Base-by-base conservation (phyloP, 768 basidiomycete genomes). In the Calocybe cyanea region DNA sequence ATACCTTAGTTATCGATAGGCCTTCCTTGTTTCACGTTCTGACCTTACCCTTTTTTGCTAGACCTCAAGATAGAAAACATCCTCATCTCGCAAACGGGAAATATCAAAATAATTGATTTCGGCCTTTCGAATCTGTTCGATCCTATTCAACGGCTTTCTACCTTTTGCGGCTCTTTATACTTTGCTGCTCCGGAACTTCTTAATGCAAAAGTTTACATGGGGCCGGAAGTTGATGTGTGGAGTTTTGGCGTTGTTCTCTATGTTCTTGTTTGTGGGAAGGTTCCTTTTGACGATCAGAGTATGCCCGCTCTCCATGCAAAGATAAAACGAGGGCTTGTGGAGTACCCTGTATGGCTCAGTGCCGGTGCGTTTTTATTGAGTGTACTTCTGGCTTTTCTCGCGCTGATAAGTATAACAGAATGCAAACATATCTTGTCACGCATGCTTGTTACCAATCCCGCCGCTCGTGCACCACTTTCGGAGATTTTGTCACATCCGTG, bases 51-150 rank as follows among this genome's bases (percentile, higher is more conserved):
- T 9, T 28, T 28, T 6, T 28, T 14, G 17, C 15, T 24, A 81
- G 86, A 99, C 71, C 85, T 99, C 54, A 99, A 99, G 75, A 99
- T 99, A 61, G 95, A 99, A 69, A 98, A 97, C 70, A 99, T 99
- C 58, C 86, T 99, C 61, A 98, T 99, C 55, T 96, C 92, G 1
- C 92, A 96, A 53, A 90, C 90, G 0, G 96, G 96, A 9, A 98
- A 97, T 69, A 98, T 98, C 76, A 99, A 98, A 77, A 97, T 98
- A 51, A 99, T 98, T 64, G 95, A 99, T 67, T 99, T 98, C 66
- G 96, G 96, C 38, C 76, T 99, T 7, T 97, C 95, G 2, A 99
- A 98, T 68, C 76, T 99, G 10, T 98, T 85, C 63, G 82, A 95
- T 57, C 95, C 96, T 1, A 58, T 68, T 7, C 58, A 67, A 39